Percentiles rank a stretch among this genome's conserved stretches.
phyloP scores from a whole-genome alignment of 768 basidiomycete species.

The Lentinula guzmanii region DNA sequence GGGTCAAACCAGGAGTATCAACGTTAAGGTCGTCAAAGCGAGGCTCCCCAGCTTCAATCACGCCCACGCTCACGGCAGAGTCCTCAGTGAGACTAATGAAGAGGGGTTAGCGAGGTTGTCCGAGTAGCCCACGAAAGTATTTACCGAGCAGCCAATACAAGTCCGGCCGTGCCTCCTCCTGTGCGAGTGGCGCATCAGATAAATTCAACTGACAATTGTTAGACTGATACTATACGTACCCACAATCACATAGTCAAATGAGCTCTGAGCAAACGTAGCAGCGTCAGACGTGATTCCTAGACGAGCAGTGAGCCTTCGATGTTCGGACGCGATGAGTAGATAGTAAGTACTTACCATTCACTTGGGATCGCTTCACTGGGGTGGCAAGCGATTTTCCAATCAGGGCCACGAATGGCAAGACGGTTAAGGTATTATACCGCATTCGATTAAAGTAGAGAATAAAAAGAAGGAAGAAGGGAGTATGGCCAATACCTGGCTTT shows the following conservation, averaged over 20 bases:
- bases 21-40: constrained; percentile 12
- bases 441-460: neutral
- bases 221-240: neutral
- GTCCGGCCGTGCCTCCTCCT: constrained; percentile 14
- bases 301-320: neutral
- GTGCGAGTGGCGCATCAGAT: neutral
- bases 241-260: neutral
- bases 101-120: neutral
- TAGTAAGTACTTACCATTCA: neutral
- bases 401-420: neutral
- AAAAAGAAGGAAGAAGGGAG: neutral
- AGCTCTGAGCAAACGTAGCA: neutral
- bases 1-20: constrained; percentile 11
- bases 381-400: neutral
- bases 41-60: constrained; percentile 15
- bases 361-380: neutral
- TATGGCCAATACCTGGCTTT: neutral
- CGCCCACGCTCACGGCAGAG: constrained; percentile 12
- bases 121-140: neutral
- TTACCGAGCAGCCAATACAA: constrained; percentile 10
- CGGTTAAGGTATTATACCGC: neutral
- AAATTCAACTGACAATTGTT: too few species aligned
- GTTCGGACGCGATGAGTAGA: neutral
- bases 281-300: neutral
- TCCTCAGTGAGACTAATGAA: constrained; percentile 5